phyloP scores from a whole-genome alignment of 495 filamentous ascomycete species.

The Penicillium verhagenii region DNA sequence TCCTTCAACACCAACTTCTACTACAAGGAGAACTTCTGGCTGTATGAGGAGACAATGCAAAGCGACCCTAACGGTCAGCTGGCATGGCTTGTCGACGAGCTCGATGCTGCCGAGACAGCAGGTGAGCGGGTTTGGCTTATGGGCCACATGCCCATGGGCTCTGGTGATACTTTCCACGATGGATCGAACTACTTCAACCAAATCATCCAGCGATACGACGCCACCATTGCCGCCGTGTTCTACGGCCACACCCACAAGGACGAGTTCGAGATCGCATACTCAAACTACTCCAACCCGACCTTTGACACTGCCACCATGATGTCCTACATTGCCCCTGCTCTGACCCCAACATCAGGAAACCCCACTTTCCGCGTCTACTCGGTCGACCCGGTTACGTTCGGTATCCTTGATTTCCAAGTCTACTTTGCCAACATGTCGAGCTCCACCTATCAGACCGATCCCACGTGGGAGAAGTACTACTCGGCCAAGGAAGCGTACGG shows the following conservation, averaged over 20 bases:
- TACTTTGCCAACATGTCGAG: constrained; percentile 52
- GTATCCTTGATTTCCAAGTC: constrained; percentile 48
- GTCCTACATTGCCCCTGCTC: constrained; percentile 49
- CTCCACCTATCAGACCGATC: constrained; percentile 38
- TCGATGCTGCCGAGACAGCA: constrained; percentile 49
- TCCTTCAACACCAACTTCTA: constrained; percentile 57
- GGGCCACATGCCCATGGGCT: constrained; percentile 51
- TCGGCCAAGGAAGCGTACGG: constrained; percentile 53
- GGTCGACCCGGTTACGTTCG: constrained; percentile 54
- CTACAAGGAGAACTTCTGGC: constrained; percentile 55
- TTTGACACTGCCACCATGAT: constrained; percentile 41
- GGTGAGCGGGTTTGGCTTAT: constrained; percentile 53
- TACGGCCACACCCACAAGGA: constrained; percentile 58
- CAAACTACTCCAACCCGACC: constrained; percentile 34
- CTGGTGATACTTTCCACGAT: constrained; percentile 47
- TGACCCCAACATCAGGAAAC: constrained; percentile 52
- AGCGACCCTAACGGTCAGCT: constrained; percentile 47
- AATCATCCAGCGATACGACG: constrained; percentile 51
- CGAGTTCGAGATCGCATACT: constrained; percentile 53
- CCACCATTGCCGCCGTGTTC: constrained; percentile 52
- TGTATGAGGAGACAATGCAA: constrained; percentile 48
- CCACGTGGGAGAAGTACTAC: constrained; percentile 54
- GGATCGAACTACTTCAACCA: constrained; percentile 53
- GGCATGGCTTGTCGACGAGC: constrained; percentile 50
- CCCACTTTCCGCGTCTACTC: constrained; percentile 55